Percentiles rank a stretch among this genome's conserved stretches.
Evolutionary conservation across 2,329 filamentous ascomycete species (phyloP).

Genomic region (Torrubiella hemipterigena): DNA sequence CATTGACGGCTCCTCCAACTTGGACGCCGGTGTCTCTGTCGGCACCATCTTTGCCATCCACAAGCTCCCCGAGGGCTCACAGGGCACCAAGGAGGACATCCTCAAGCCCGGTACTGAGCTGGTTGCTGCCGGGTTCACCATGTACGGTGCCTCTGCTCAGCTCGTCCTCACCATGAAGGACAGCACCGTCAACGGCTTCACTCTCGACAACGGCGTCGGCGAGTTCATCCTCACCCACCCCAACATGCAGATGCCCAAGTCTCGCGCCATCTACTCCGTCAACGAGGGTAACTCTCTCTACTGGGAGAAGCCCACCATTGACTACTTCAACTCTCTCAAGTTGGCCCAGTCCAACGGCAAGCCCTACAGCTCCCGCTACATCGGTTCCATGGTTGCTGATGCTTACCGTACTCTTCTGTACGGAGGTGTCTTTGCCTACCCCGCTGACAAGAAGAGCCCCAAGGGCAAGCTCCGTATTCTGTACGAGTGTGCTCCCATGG

Average conservation of each 20-base stretch:
- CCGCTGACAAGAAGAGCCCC: conserved; percentile 92
- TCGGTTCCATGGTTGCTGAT: conserved; percentile 96
- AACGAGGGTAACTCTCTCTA: conserved; percentile 98
- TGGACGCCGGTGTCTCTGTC: conserved; percentile 94
- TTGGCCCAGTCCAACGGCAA: conserved; percentile 61
- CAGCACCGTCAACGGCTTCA: conserved; percentile 91
- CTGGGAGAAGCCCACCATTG: conserved; percentile 80
- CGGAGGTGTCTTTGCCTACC: conserved; percentile 95
- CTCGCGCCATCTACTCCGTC: conserved; percentile 85
- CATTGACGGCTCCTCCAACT: conserved; percentile 94
- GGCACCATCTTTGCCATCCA: conserved; percentile 95
- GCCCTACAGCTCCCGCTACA: conserved; percentile 91
- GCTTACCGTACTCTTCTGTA: conserved; percentile 93
- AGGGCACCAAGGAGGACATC: conserved; percentile 71
- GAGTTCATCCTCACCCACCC: conserved; percentile 99
- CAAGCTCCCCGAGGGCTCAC: conserved; percentile 68
- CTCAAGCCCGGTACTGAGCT: conserved; percentile 83
- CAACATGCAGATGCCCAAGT: conserved; percentile 75
- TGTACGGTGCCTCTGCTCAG: conserved; percentile 97
- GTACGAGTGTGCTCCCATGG: conserved; percentile 98
- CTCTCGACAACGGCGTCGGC: conserved; percentile 87
- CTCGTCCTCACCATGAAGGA: conserved; percentile 95
- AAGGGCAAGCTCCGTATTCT: conserved; percentile 97
- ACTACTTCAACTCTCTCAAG: conserved; percentile 86
- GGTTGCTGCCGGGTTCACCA: conserved; percentile 94